Base-by-base conservation (phyloP, 2,329 filamentous ascomycete species). In the Sclerotinia borealis region DNA sequence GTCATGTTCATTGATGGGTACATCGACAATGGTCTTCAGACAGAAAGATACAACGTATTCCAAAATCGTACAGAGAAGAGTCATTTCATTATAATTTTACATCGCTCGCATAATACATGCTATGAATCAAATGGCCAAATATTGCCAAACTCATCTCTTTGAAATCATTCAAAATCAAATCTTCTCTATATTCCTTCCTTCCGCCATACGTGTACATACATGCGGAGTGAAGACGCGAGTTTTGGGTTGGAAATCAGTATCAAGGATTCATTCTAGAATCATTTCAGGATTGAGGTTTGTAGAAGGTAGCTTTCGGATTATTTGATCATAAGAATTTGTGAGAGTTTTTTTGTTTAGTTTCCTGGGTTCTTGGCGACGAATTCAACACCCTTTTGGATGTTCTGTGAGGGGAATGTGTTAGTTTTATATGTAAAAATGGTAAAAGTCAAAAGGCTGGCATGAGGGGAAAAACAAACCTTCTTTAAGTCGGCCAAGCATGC, bases 381-480 rank as follows among this genome's bases (percentile, higher is more conserved):
- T 76, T 88, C 86, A 75, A 97, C 82, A 76, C 95, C 95, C 87
- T 98, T 97, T 75, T 85, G 80, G 77, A 99, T 96, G 82, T 98
- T 98, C 80, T 86, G 88, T 83, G 92, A 90, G 68, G 98, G 86
- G 72, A 98, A 84, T 98, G 86, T 96, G 90, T 86, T 98, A 95
- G 80, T 92, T 86, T 54, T 92, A 89, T 75, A 89, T 92, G 74
- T 70, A 98, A 83, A 68, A 92, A 84, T 79, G 98, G 92, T 74
- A 83, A 82, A 39, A 7, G 25, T 8, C 13, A 34, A 22, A 19
- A 22, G 34, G 10, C 8, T 34, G 17, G 7, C 13, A 48, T 49
- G 13, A 37, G 19, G 7, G 4, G 8, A 45, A 10, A 60, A 45
- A 59, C 61, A 22, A 41, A 72, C 72, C 75, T 89, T 90, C 85